A percentile compares a stretch with the other conserved stretches of the same genome.
Conservation (phyloP, 139 green algal species). For the Picochlorum sp. region DNA sequence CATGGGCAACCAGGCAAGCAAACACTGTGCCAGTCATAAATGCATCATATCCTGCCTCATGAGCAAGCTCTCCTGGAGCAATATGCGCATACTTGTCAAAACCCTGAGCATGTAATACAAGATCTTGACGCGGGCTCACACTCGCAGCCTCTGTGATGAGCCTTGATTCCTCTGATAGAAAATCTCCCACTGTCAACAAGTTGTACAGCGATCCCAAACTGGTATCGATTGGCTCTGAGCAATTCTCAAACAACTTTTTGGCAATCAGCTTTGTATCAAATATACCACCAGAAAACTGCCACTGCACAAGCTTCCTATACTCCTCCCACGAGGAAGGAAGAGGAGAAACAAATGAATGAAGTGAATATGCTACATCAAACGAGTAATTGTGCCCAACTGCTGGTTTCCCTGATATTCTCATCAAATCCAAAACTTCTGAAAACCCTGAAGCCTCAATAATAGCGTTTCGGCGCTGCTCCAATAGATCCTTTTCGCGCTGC, state of each 20-base stretch:
- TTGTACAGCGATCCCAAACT: not conserved
- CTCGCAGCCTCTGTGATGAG: not conserved
- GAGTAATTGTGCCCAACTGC: constrained; percentile 56
- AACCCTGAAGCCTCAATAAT: constrained; percentile 34
- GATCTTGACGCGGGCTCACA: not conserved
- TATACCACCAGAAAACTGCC: constrained; percentile 58
- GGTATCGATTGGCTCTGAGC: constrained; percentile 5
- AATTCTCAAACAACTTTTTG: constrained; percentile 15
- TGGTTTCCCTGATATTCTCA: constrained; percentile 41
- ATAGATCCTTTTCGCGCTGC: constrained; percentile 20
- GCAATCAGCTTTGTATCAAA: constrained; percentile 65
- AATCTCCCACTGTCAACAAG: not conserved
- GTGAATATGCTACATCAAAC: constrained; percentile 55
- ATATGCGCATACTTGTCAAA: constrained; percentile 27
- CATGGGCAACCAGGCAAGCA: constrained; percentile 11
- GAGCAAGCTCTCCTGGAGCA: constrained; percentile 21
- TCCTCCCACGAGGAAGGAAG: constrained; percentile 45
- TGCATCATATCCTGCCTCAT: constrained; percentile 72
- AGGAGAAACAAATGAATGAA: constrained; percentile 40
- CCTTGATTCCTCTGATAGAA: not conserved
- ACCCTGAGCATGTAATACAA: constrained; percentile 21
- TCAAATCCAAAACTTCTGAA: constrained; percentile 43
- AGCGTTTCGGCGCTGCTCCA: constrained; percentile 9
- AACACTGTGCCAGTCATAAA: constrained; percentile 62
- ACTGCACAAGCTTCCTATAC: constrained; percentile 41